These are phyloP conservation scores for Sisymbrium altissimum DNA, from an alignment of 345 rosid genomes.

Conservation along the genomic window DNA sequence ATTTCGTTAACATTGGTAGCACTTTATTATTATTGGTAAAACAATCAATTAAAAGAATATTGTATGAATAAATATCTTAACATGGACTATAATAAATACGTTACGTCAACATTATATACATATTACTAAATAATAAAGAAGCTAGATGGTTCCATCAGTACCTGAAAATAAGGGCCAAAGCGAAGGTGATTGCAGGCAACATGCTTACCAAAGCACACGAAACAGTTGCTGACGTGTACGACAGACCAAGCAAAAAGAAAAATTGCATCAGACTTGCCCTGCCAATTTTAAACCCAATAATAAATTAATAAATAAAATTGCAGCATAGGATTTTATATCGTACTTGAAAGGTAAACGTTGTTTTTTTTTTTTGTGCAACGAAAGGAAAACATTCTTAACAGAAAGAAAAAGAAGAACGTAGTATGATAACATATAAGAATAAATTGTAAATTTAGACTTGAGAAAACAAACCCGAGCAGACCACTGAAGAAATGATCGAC, in stretches of 20 bases:
- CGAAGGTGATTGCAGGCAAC: slow-evolving; percentile 59
- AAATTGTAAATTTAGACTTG: neutral
- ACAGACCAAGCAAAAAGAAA: slow-evolving; percentile 53
- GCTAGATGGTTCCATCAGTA: slow-evolving; percentile 25
- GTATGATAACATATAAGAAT: neutral
- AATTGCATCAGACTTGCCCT: slow-evolving; percentile 53
- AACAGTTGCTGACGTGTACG: slow-evolving; percentile 57
- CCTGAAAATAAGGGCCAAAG: slow-evolving; percentile 53
- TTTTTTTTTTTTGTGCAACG: too few species aligned
- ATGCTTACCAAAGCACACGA: slow-evolving; percentile 54
- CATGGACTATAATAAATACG: neutral
- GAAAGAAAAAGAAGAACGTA: neutral
- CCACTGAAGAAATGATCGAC: slow-evolving; percentile 47
- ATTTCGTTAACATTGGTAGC: neutral
- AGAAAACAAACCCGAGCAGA: slow-evolving; percentile 37
- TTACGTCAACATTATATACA: neutral
- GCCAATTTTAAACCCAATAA: neutral
- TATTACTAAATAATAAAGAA: neutral
- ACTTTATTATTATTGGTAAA: neutral
- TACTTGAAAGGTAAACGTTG: neutral
- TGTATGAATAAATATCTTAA: neutral
- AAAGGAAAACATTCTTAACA: neutral
- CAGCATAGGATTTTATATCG: neutral
- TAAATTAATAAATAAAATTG: neutral
- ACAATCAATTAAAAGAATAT: neutral